A percentile compares a stretch with the other conserved stretches of the same genome.
These are phyloP conservation scores for Acanthamoeba quina DNA, from an alignment of 208 protist species.

Conservation along the genomic window DNA sequence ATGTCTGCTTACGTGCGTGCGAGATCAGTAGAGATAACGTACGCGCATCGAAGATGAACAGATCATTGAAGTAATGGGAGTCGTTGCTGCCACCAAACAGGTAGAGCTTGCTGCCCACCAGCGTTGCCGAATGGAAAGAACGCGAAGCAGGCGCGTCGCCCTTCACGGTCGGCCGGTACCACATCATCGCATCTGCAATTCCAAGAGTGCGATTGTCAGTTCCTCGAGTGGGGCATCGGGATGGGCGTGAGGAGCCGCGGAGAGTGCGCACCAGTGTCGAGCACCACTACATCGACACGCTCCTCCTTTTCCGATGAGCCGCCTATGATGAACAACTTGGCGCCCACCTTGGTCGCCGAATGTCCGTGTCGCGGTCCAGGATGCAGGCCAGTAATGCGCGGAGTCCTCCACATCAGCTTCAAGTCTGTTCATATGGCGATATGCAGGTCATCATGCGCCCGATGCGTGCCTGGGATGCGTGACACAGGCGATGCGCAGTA, in stretches of 20 bases:
- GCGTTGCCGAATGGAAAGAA: constrained; percentile 15
- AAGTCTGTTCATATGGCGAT: not conserved
- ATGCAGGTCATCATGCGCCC: not conserved
- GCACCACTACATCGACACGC: not conserved
- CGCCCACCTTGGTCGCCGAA: constrained; percentile 59
- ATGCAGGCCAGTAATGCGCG: not conserved
- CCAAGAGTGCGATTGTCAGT: not conserved
- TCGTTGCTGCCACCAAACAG: constrained; percentile 33
- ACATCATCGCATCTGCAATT: constrained; percentile 29
- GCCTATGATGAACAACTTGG: constrained; percentile 58
- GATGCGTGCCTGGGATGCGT: not conserved
- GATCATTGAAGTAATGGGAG: not conserved
- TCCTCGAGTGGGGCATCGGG: not conserved
- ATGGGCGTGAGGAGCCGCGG: not conserved
- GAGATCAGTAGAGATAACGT: not conserved
- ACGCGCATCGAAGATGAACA: constrained; percentile 44
- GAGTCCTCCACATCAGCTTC: constrained; percentile 33
- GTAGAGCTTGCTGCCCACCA: constrained; percentile 55
- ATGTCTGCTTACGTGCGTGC: not conserved
- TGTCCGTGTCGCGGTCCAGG: constrained; percentile 29
- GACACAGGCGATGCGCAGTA: not conserved
- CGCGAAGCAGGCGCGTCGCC: constrained; percentile 10
- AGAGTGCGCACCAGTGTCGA: constrained; percentile 5
- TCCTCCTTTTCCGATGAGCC: not conserved
- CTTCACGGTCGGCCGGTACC: constrained; percentile 12